Conservation (phyloP, 2,329 filamentous ascomycete species). For the Colletotrichum cuscutae region DNA sequence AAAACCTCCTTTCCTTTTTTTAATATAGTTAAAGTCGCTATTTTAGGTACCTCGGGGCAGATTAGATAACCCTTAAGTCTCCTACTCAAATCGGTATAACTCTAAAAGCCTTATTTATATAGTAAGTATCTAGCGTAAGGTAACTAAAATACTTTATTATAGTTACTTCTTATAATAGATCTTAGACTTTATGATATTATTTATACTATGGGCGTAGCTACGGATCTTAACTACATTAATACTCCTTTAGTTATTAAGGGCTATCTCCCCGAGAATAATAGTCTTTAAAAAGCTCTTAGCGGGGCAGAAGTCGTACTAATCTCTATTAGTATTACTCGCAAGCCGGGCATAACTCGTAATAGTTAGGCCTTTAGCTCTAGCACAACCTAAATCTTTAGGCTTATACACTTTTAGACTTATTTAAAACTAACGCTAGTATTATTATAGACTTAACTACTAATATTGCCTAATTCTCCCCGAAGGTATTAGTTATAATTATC, state of each 20-base stretch:
- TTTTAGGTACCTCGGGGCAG: slow-evolving; percentile 22
- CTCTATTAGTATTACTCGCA: slow-evolving; percentile 79
- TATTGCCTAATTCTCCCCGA: not conserved
- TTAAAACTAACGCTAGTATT: not conserved
- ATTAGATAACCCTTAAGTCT: slow-evolving; percentile 23
- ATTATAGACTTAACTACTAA: not conserved
- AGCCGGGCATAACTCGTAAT: slow-evolving; percentile 85
- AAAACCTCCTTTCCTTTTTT: too few relatives aligned
- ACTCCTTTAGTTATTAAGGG: slow-evolving; percentile 79
- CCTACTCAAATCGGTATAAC: slow-evolving; percentile 12
- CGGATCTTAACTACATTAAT: slow-evolving; percentile 83
- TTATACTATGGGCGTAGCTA: slow-evolving; percentile 70
- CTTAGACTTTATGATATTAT: slow-evolving; percentile 35
- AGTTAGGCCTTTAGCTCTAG: slow-evolving; percentile 40
- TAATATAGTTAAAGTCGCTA: slow-evolving; percentile 10
- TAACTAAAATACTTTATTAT: not conserved
- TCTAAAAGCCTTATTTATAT: not conserved
- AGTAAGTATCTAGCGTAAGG: not conserved
- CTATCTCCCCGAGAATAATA: slow-evolving; percentile 71
- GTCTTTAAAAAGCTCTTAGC: slow-evolving; percentile 71
- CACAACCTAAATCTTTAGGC: slow-evolving; percentile 67
- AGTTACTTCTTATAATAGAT: not conserved
- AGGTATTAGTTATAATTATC: not conserved
- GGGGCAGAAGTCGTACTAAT: slow-evolving; percentile 80
- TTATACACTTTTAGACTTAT: not conserved